Evolutionary conservation across 2,329 filamentous ascomycete genomes (phyloP), one percentile per base, ranked within the genome.

Genomic region (Ascochyta koolunga): DNA sequence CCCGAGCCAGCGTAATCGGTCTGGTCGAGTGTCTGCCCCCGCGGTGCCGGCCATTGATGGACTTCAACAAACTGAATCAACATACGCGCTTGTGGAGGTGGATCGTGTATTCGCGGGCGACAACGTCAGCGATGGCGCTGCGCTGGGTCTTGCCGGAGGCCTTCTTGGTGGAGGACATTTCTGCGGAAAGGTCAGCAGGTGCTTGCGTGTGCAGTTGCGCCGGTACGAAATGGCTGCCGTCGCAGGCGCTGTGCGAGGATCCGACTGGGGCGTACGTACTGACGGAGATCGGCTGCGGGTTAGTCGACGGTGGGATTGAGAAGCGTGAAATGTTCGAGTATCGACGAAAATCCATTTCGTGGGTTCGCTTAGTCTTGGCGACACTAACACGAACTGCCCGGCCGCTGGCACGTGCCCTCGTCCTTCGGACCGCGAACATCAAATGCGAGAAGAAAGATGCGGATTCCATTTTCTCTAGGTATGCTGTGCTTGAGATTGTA

Each of bases 101-200:
- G 85, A 99, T 98, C 82, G 95, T 99, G 89, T 99, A 99, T 86
- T 99, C 96, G 87, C 95, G 91, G 76, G 95, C 89, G 81, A 99
- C 93, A 79, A 99, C 96, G 83, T 99, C 93, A 82, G 91, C 89
- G 82, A 99, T 96, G 84, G 96, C 96, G 82, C 91, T 96, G 79
- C 93, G 91, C 76, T 81, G 79, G 71, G 80, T 71, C 84, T 88
- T 89, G 79, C 80, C 82, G 74, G 84, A 78, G 66, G 83, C 81
- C 82, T 87, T 89, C 82, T 86, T 67, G 70, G 59, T 73, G 57
- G 63, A 62, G 52, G 78, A 70, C 78, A 80, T 80, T 70, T 68
- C 71, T 59, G 50, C 31, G 32, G 19, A 41, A 5, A 16, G 45
- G 59, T 70, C 64, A 70, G 67, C 60, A 42, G 13, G 32, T 35